phyloP scores from a whole-genome alignment of 202 grass and related monocot genomes.

The Panicum virgatum region DNA sequence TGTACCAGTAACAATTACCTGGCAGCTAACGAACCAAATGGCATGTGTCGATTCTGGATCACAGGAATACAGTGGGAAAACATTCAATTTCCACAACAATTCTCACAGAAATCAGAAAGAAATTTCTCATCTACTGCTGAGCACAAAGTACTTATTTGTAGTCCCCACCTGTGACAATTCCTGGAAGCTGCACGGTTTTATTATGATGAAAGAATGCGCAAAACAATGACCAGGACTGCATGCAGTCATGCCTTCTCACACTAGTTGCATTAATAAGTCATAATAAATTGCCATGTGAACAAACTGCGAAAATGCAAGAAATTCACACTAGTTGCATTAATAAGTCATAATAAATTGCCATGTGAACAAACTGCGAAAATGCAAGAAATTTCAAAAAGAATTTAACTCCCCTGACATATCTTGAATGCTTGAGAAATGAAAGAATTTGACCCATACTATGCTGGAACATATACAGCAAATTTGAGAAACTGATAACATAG shows the following conservation, averaged over 20 bases:
- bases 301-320: neutral
- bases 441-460: neutral
- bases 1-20: neutral
- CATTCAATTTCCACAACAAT: neutral
- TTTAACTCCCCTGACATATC: neutral
- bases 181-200: neutral
- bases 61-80: neutral
- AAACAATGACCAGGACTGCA: neutral
- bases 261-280: neutral
- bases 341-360: neutral
- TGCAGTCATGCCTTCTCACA: neutral
- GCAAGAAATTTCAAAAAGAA: neutral
- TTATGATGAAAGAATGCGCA: neutral
- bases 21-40: neutral
- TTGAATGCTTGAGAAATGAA: neutral
- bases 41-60: neutral
- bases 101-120: neutral
- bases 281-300: neutral
- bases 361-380: neutral
- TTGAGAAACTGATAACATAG: neutral
- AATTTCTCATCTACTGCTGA: neutral
- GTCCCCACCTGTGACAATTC: neutral
- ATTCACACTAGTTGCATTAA: neutral
- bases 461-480: neutral
- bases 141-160: neutral